Base-by-base conservation (phyloP, 2,329 filamentous ascomycete species). In the Colletotrichum falcatum region DNA sequence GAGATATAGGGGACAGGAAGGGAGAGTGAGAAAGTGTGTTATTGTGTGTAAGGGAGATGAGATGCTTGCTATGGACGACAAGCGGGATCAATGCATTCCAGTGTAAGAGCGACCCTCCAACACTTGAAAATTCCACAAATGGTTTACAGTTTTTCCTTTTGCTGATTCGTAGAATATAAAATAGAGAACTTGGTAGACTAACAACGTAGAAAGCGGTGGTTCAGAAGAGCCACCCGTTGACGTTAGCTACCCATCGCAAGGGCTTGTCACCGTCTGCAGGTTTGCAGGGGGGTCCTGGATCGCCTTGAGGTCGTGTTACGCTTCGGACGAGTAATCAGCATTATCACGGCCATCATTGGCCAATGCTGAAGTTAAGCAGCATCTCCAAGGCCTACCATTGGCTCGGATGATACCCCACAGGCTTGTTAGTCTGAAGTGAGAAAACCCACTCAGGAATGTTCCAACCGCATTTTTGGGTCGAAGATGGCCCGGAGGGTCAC, bases 251-350 rank as follows among this genome's bases (percentile, higher is more conserved):
- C 59, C 44, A 26, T 61, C 16, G 44, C 58, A 37, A 49, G 44
- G 58, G 58, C 44, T 44, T 33, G 53, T 12, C 53, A 39, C n/a
- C 12, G n/a, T 39, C 49, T 37, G 35, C 46, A 61, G 46, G 42
- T 33, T 35, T 53, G 51, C 58, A n/a, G 61, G 58, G 67, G 64
- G 49, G 42, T 26, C 44, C 30, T 26, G 42, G 59, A 20, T 42
- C 37, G 33, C 26, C 28, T 18, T 20, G 12, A 8, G 23, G 11
- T 48, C 23, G 64, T 49, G 46, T 63, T 67, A 71, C 64, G 48
- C n/a, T 48, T 61, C 23, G 30, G 35, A 42, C 37, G 58, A 23
- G 68, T 70, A 70, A 70, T 56, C 68, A 68, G 53, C 30, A 62
- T 67, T 67, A 9, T 14, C 9, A 16, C 18, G 6, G 1, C 14